Evolutionary conservation across 2,329 filamentous ascomycete species (phyloP).

Genomic region (Elsinoe necatrix): DNA sequence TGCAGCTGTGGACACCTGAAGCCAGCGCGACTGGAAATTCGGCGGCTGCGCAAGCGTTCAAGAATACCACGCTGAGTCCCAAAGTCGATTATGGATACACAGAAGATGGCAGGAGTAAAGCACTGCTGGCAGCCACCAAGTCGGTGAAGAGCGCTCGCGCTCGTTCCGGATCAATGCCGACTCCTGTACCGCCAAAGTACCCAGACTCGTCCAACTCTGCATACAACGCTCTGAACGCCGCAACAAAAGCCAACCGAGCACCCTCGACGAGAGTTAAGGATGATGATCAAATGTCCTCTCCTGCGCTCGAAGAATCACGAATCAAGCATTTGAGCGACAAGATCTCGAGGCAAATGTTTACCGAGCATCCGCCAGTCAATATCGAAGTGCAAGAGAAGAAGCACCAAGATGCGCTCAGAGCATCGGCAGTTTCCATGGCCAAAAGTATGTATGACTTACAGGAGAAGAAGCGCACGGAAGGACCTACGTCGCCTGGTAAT

Average conservation of each 20-base stretch:
- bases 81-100: constrained; percentile 41
- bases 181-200: constrained; percentile 38
- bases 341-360: constrained; percentile 67
- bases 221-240: constrained; percentile 63
- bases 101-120: constrained; percentile 51
- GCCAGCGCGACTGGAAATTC: constrained; percentile 51
- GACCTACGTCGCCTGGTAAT: constrained; percentile 21
- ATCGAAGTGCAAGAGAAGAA: constrained; percentile 66
- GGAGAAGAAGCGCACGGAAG: constrained; percentile 45
- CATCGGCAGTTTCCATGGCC: constrained; percentile 83
- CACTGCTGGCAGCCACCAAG: constrained; percentile 66
- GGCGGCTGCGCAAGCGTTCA: constrained; percentile 61
- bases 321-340: constrained; percentile 59
- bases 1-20: constrained; percentile 45
- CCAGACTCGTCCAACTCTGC: constrained; percentile 53
- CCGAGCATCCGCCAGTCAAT: constrained; percentile 62
- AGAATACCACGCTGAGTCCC: constrained; percentile 41
- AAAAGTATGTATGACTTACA: constrained; percentile 75
- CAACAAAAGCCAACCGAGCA: constrained; percentile 54
- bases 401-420: constrained; percentile 62
- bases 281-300: constrained; percentile 31
- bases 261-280: constrained; percentile 29
- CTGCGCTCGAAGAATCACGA: constrained; percentile 52
- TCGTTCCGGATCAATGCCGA: constrained; percentile 54
- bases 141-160: constrained; percentile 55